phyloP scores from a whole-genome alignment of 2,329 filamentous ascomycete genomes.

The Colletotrichum limetticola region DNA sequence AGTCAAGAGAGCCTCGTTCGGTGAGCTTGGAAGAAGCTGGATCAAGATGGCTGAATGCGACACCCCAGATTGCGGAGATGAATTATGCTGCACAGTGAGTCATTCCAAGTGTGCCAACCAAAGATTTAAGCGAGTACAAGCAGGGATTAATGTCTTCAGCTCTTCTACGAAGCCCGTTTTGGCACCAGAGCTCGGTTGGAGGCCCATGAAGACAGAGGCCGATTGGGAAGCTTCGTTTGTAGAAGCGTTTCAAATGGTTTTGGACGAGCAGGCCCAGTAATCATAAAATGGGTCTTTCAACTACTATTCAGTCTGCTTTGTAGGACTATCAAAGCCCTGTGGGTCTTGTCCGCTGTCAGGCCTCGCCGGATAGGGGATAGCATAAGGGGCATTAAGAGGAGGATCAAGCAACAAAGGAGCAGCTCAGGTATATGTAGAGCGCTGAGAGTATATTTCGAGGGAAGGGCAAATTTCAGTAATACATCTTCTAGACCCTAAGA shows the following conservation, averaged over 20 bases:
- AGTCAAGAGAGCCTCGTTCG: conserved; percentile 29
- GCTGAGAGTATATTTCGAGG: too few relatives aligned
- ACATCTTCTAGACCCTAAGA: too few relatives aligned
- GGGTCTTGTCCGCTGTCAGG: too few relatives aligned
- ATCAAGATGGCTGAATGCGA: neutral
- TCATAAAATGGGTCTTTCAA: neutral
- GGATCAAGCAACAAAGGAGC: too few relatives aligned
- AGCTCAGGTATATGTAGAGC: too few relatives aligned
- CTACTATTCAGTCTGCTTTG: neutral
- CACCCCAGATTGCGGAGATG: conserved; percentile 16
- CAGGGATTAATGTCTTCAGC: neutral
- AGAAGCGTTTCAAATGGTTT: conserved; percentile 29
- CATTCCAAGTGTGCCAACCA: too few relatives aligned
- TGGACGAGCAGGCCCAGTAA: neutral
- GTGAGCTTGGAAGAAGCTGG: conserved; percentile 20
- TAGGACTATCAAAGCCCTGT: neutral
- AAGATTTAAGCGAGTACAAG: neutral
- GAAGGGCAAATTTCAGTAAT: too few relatives aligned
- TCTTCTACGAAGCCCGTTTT: conserved; percentile 39
- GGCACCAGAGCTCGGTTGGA: conserved; percentile 44
- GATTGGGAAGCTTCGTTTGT: conserved; percentile 40
- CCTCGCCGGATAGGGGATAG: too few relatives aligned
- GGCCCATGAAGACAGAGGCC: conserved; percentile 42
- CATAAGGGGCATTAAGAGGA: too few relatives aligned
- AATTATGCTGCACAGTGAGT: conserved; percentile 25